Conservation (phyloP, 306 rosid species). For the Fragaria nilgerrensis region DNA sequence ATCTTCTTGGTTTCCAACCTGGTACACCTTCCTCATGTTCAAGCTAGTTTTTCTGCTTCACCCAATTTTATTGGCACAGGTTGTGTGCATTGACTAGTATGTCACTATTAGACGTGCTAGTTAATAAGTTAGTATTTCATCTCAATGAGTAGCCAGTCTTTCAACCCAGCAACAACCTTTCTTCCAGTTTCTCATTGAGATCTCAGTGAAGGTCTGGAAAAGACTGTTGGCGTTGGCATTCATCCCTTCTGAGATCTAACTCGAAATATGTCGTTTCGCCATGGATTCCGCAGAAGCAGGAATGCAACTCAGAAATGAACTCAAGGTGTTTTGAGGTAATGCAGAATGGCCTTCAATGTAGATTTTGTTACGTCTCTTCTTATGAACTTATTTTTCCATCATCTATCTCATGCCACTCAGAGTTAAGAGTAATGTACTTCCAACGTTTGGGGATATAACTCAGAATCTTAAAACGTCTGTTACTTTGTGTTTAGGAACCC, state of each 20-base stretch:
- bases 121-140: not conserved
- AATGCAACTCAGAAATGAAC: not conserved
- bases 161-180: not conserved
- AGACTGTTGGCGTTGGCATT: not conserved
- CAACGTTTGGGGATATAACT: not conserved
- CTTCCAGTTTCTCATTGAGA: not conserved
- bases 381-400: not conserved
- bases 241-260: not conserved
- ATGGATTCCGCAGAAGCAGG: not conserved
- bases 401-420: not conserved
- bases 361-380: not conserved
- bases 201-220: conserved; percentile 4
- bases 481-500: not conserved
- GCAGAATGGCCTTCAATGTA: not conserved
- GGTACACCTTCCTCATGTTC: conserved; percentile 9
- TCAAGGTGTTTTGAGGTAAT: conserved; percentile 17
- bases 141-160: not conserved
- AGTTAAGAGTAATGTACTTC: not conserved
- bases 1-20: conserved; percentile 9
- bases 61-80: not conserved
- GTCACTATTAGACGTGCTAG: not conserved
- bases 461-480: not conserved
- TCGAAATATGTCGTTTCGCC: not conserved
- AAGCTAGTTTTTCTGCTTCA: conserved; percentile 9
- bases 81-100: not conserved